Percentiles rank a stretch among this genome's conserved stretches.
These are phyloP conservation scores for Phytophthora ohioensis DNA, from an alignment of 352 stramenopile species.

Conservation along the genomic window DNA sequence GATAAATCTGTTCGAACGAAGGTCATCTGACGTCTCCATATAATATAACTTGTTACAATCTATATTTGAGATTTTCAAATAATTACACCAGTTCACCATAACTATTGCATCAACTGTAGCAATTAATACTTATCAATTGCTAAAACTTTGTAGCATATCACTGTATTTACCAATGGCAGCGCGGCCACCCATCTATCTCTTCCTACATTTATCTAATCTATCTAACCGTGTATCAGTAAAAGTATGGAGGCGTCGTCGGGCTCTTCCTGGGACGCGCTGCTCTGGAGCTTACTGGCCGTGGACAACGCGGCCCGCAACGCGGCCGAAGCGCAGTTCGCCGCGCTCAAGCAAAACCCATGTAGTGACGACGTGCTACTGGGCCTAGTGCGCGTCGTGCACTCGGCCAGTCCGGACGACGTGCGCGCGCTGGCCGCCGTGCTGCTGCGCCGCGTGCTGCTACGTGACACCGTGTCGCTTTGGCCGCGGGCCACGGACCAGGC, in stretches of 20 bases:
- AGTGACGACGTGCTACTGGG: constrained; percentile 68
- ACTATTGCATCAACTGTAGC: too few relatives aligned
- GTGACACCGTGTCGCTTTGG: constrained; percentile 84
- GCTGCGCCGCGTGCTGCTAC: constrained; percentile 77
- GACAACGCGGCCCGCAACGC: constrained; percentile 79
- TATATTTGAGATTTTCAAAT: too few relatives aligned
- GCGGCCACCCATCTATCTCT: constrained; percentile 5
- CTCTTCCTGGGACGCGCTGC: constrained; percentile 63
- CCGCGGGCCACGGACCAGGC: constrained; percentile 58
- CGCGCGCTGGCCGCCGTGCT: constrained; percentile 79
- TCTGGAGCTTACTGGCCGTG: constrained; percentile 74
- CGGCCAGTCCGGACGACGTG: constrained; percentile 65
- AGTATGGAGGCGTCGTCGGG: constrained; percentile 17
- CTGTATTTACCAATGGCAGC: too few relatives aligned
- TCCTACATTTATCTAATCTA: constrained; percentile 6
- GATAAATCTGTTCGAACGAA: too few relatives aligned
- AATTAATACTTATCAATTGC: too few relatives aligned
- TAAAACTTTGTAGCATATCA: too few relatives aligned
- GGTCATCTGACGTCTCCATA: too few relatives aligned
- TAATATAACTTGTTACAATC: too few relatives aligned
- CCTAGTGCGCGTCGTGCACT: constrained; percentile 70
- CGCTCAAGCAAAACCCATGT: constrained; percentile 60
- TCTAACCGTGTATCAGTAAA: constrained; percentile 1
- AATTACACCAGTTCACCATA: too few relatives aligned
- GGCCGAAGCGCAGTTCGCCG: constrained; percentile 67